A percentile compares a stretch with the other conserved stretches of the same genome.
These are phyloP conservation scores for Pseudogymnoascus sp. DNA, from an alignment of 2,329 filamentous ascomycete genomes.

Conservation along the genomic window DNA sequence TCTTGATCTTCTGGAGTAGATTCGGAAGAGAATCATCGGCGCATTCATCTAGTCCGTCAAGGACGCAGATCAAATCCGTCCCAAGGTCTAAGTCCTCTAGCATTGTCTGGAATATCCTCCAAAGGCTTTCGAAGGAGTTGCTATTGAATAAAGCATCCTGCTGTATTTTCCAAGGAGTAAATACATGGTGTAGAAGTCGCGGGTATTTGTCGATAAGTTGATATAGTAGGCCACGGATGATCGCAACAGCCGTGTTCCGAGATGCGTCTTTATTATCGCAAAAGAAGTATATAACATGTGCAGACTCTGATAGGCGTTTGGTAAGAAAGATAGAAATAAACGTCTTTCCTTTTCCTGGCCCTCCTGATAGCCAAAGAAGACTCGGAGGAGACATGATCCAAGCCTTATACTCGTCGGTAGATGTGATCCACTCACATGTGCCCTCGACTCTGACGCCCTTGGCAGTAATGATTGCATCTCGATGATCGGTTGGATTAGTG, in stretches of 20 bases:
- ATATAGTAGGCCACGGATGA: conserved; percentile 40
- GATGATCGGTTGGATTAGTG: conserved; percentile 21
- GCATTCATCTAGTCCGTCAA: conserved; percentile 30
- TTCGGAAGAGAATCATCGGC: conserved; percentile 17
- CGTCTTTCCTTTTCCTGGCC: conserved; percentile 35
- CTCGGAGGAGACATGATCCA: conserved; percentile 23
- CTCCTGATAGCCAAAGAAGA: conserved; percentile 34
- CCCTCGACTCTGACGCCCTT: conserved; percentile 19
- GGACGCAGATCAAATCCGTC: conserved; percentile 22
- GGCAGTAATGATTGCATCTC: conserved; percentile 17
- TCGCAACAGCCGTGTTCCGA: conserved; percentile 35
- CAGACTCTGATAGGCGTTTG: neutral
- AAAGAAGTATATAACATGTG: conserved; percentile 33
- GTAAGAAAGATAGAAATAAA: conserved; percentile 29
- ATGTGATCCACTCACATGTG: conserved; percentile 25
- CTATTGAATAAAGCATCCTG: conserved; percentile 16
- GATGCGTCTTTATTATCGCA: conserved; percentile 37
- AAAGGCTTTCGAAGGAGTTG: conserved; percentile 23
- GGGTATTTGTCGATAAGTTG: conserved; percentile 29
- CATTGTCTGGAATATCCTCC: conserved; percentile 26
- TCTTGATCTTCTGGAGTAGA: conserved; percentile 16
- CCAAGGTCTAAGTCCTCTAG: conserved; percentile 17
- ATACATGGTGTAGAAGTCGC: conserved; percentile 16
- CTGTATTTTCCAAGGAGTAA: conserved; percentile 14
- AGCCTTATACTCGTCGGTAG: conserved; percentile 16